Percentiles rank a stretch among this genome's conserved stretches.
phyloP scores from a whole-genome alignment of 805 yeast genomes.

The Hanseniaspora jakobsenii region DNA sequence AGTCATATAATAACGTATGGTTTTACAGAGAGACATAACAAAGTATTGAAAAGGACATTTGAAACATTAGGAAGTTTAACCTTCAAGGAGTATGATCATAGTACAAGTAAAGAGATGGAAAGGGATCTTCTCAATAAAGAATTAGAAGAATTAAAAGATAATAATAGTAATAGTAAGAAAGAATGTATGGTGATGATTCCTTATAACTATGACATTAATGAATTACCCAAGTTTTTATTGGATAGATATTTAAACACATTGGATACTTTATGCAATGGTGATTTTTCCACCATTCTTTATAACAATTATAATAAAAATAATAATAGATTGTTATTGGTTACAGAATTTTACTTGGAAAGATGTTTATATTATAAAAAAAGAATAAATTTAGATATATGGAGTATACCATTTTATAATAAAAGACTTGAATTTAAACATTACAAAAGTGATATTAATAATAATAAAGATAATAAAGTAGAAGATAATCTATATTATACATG shows the following conservation, averaged over 20 bases:
- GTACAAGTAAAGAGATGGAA: not conserved
- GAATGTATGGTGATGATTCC: conserved; percentile 8
- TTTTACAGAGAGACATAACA: conserved; percentile 6
- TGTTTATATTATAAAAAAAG: conserved; percentile 45
- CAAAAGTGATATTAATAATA: too few relatives aligned
- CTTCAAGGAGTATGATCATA: conserved; percentile 2
- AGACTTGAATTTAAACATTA: conserved; percentile 15
- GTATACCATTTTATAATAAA: conserved; percentile 35
- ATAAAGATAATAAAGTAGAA: conserved; percentile 22
- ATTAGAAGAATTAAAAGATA: not conserved
- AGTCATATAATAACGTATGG: conserved; percentile 10
- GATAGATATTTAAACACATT: not conserved
- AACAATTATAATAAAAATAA: too few relatives aligned
- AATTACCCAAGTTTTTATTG: conserved; percentile 2
- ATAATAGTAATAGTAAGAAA: not conserved
- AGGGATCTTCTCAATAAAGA: not conserved
- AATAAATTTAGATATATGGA: conserved; percentile 49
- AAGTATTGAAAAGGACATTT: conserved; percentile 7
- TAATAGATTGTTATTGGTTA: too few relatives aligned
- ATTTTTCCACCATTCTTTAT: too few relatives aligned
- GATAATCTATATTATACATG: conserved; percentile 25
- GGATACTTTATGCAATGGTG: not conserved
- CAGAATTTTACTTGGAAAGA: conserved; percentile 77
- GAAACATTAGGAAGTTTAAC: conserved; percentile 3
- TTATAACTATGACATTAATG: not conserved